phyloP scores from a whole-genome alignment of 2,329 filamentous ascomycete species.

The Cladosporium sp. region DNA sequence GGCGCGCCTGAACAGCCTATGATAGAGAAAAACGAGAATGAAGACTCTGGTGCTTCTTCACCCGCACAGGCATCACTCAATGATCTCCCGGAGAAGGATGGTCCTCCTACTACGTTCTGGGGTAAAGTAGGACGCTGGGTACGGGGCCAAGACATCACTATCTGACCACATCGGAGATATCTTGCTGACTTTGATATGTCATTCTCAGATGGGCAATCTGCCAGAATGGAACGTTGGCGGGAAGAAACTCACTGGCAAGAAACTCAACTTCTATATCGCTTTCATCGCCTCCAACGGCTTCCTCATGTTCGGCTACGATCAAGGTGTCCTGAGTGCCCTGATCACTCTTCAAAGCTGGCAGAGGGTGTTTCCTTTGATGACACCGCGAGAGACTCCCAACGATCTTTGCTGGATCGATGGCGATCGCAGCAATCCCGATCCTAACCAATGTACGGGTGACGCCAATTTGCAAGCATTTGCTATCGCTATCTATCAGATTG shows the following conservation, averaged over 20 bases:
- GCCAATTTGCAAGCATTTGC: constrained; percentile 40
- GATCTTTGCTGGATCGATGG: constrained; percentile 10
- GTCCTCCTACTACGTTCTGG: constrained; percentile 8
- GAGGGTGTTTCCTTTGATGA: constrained; percentile 12
- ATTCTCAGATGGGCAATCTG: neutral
- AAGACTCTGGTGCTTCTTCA: constrained; percentile 4
- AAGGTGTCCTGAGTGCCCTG: constrained; percentile 56
- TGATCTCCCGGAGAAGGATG: neutral
- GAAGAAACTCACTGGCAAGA: constrained; percentile 10
- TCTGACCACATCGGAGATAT: no score
- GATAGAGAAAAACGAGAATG: constrained; percentile 10
- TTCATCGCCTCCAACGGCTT: constrained; percentile 13
- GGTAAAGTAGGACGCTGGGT: constrained; percentile 6
- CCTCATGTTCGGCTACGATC: constrained; percentile 13
- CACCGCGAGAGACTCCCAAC: constrained; percentile 7
- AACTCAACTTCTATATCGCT: constrained; percentile 11
- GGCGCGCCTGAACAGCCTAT: neutral
- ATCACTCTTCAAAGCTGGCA: constrained; percentile 25
- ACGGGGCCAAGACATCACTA: no score
- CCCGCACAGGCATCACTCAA: constrained; percentile 3
- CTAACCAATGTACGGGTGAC: constrained; percentile 16
- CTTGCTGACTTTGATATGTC: no score
- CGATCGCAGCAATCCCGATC: constrained; percentile 1
- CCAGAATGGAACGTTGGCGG: constrained; percentile 10
- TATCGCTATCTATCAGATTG: constrained; percentile 22